Evolutionary conservation across 805 yeast genomes (phyloP), one percentile per base, ranked within the genome.

Genomic region (Lipomyces orientalis): DNA sequence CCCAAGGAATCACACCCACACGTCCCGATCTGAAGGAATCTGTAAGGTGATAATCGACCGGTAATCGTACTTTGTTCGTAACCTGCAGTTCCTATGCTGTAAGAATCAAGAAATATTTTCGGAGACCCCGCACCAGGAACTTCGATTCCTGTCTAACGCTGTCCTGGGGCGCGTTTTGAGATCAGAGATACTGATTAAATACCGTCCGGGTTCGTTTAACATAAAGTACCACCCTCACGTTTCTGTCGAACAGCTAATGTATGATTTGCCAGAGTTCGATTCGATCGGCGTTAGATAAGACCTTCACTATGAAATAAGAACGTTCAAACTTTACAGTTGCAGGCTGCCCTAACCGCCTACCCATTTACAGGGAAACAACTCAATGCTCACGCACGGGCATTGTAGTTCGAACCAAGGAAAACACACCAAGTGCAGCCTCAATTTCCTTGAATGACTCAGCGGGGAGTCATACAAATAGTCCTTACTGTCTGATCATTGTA

Each of bases 41-140:
- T 16, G 7, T 16, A 19, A 2, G n/a, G n/a, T 43, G 19, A 19
- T 43, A 43, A 43, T 43, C 49, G 49, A 43, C 8, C 10, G 22
- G 49, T n/a, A n/a, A 22, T 43, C 22, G 49, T 43, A 43, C 49
- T 43, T n/a, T n/a, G 49, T 43, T 43, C 49, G 49, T 43, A 43
- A 43, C 49, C 49, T 16, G 49, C 22, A 22, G 9, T 43, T 16
- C 1, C n/a, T n/a, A 16, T 9, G 9, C n/a, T 9, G 49, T 5
- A 19, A 7, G 49, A 43, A 43, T 43, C 49, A 43, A 19, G n/a
- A 43, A n/a, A 19, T 43, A 19, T n/a, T 16, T 43, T 12, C n/a
- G 19, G 22, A 43, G n/a, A 43, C 49, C 49, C 49, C 43, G 43
- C 43, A 37, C 43, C 16, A 37, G 43, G 29, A 25, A 25, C 14